phyloP scores from a whole-genome alignment of 169 alveolate genomes.

The Plasmodium yoelii region DNA sequence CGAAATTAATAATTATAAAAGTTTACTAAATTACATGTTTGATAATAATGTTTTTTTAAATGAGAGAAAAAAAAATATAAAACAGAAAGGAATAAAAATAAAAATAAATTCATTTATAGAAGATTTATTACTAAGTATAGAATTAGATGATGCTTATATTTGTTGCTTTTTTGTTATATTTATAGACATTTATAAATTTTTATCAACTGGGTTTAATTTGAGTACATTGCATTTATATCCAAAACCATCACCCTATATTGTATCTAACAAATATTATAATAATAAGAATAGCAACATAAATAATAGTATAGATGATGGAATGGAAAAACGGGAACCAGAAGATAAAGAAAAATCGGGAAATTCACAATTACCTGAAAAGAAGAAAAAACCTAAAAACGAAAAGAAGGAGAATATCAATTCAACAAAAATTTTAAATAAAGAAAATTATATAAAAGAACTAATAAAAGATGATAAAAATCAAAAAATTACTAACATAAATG shows the following conservation, averaged over 20 bases:
- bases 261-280: slow-evolving; percentile 29
- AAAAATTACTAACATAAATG: slow-evolving; percentile 60
- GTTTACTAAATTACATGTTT: slow-evolving; percentile 46
- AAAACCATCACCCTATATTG: slow-evolving; percentile 76
- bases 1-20: slow-evolving; percentile 28
- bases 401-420: background rate
- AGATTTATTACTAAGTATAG: slow-evolving; percentile 55
- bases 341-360: background rate
- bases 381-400: background rate
- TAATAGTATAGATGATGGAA: background rate
- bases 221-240: slow-evolving; percentile 77
- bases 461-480: slow-evolving; percentile 40
- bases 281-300: slow-evolving; percentile 5
- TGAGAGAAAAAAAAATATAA: slow-evolving; percentile 62
- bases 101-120: slow-evolving; percentile 73
- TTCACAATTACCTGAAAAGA: slow-evolving; percentile 9
- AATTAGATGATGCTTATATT: slow-evolving; percentile 76
- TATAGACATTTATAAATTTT: slow-evolving; percentile 67
- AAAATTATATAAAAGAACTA: slow-evolving; percentile 34
- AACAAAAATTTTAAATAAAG: background rate
- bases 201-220: slow-evolving; percentile 54
- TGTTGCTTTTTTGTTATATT: slow-evolving; percentile 68
- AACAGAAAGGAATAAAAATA: slow-evolving; percentile 75
- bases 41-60: slow-evolving; percentile 70
- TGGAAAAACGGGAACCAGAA: background rate